Evolutionary conservation across 148 eudicot species (phyloP).

Genomic region (Silene latifolia): DNA sequence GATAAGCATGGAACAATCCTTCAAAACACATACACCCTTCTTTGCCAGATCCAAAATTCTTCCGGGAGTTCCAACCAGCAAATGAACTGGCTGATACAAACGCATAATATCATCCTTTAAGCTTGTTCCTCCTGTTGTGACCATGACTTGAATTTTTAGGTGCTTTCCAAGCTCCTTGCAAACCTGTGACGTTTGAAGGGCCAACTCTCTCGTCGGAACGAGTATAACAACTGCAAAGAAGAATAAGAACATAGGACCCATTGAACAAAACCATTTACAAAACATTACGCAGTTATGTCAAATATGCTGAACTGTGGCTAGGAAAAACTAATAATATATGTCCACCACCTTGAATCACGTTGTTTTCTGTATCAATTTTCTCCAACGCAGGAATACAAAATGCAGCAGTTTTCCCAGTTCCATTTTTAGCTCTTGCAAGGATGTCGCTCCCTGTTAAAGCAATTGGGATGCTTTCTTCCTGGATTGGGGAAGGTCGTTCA

Average conservation of each 20-base stretch:
- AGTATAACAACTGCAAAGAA: conserved; percentile 71
- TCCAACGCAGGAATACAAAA: conserved; percentile 85
- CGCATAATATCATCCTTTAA: conserved; percentile 93
- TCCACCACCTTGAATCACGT: conserved; percentile 71
- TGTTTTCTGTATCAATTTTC: conserved; percentile 76
- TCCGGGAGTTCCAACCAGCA: conserved; percentile 92
- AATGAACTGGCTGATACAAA: conserved; percentile 85
- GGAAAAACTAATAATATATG: conserved; percentile 18
- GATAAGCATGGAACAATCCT: conserved; percentile 68
- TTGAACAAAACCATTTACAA: conserved; percentile 19
- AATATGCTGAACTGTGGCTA: conserved; percentile 5
- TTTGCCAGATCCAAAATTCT: conserved; percentile 82
- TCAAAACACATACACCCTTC: conserved; percentile 70
- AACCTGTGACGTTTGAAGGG: conserved; percentile 92
- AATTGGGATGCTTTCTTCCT: conserved; percentile 93
- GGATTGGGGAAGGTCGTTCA: conserved; percentile 86
- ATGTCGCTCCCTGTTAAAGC: conserved; percentile 89
- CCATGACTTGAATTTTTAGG: conserved; percentile 81
- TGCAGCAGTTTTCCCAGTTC: conserved; percentile 89
- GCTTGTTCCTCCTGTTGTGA: conserved; percentile 89
- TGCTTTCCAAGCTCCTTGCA: conserved; percentile 95
- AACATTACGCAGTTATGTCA: conserved; percentile 10
- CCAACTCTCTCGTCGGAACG: conserved; percentile 90
- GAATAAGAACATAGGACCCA: conserved; percentile 6
- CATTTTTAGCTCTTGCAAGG: conserved; percentile 90